Conservation (phyloP, 2,329 filamentous ascomycete genomes). For the Cladosporium oxysporum region DNA sequence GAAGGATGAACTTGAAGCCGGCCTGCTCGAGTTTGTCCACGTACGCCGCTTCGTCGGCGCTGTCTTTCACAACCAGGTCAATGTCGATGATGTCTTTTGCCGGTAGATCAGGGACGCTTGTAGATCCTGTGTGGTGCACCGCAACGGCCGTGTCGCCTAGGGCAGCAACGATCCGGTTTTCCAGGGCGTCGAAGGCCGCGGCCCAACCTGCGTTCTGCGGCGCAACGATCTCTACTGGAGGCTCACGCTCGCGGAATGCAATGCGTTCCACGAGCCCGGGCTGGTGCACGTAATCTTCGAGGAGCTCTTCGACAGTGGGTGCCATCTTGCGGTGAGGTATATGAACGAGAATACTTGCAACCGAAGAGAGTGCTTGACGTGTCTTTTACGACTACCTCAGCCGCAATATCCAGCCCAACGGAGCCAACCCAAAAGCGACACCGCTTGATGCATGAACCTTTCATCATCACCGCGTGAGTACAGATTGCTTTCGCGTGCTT, state of each 20-base stretch:
- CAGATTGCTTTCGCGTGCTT: not conserved
- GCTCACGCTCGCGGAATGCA: conserved; percentile 24
- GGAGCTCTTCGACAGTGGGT: conserved; percentile 24
- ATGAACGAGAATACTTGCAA: not conserved
- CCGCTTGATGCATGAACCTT: not conserved
- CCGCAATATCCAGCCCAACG: not conserved
- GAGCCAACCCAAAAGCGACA: not conserved
- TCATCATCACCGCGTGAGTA: not conserved
- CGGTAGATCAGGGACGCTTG: conserved; percentile 51
- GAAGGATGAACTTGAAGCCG: conserved; percentile 50
- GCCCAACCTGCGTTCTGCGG: conserved; percentile 43
- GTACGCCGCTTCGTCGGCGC: conserved; percentile 48
- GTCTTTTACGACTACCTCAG: not conserved
- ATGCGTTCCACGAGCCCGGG: conserved; percentile 26
- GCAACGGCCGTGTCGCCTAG: conserved; percentile 33
- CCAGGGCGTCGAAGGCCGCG: conserved; percentile 34
- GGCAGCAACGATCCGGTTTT: conserved; percentile 39
- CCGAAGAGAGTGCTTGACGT: not conserved
- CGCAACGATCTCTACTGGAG: conserved; percentile 37
- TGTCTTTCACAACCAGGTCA: conserved; percentile 47
- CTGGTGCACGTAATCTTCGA: conserved; percentile 18
- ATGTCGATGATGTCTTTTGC: conserved; percentile 58
- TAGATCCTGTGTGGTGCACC: conserved; percentile 54
- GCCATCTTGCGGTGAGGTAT: conserved; percentile 1
- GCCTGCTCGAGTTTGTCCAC: conserved; percentile 45